phyloP scores from a whole-genome alignment of 75 land plant genomes.

The Picea glauca region DNA sequence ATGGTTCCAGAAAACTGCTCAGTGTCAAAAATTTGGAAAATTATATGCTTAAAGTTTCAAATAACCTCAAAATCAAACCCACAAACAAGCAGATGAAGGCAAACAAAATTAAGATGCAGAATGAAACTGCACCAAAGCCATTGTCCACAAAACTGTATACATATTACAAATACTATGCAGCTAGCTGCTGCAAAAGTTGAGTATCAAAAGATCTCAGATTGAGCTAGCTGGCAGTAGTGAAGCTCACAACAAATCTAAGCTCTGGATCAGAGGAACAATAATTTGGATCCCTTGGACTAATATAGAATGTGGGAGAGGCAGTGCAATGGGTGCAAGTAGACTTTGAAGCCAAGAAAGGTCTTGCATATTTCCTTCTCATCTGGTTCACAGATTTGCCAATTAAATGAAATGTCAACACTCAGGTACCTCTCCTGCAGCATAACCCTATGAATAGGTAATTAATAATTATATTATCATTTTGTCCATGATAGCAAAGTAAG shows the following conservation, averaged over 20 bases:
- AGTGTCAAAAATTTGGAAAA: neutral
- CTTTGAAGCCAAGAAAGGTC: neutral
- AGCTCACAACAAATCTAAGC: neutral
- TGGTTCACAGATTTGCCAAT: neutral
- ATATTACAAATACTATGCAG: neutral
- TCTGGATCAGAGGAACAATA: neutral
- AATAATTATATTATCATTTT: neutral
- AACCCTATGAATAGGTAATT: neutral
- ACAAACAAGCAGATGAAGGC: constrained; percentile 3
- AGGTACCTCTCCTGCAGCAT: neutral
- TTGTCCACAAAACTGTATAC: neutral
- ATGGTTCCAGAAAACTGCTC: neutral
- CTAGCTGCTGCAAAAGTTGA: neutral
- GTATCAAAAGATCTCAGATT: neutral
- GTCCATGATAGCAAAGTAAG: neutral
- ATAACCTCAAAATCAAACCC: neutral
- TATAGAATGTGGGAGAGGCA: neutral
- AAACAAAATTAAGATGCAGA: neutral
- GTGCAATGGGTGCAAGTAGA: neutral
- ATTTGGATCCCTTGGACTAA: neutral
- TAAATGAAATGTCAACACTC: neutral
- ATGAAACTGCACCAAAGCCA: neutral
- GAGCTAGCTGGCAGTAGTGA: neutral
- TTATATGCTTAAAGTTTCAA: neutral
- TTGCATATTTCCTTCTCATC: neutral